Percentiles rank a stretch among this genome's conserved stretches.
phyloP scores from a whole-genome alignment of 768 basidiomycete genomes.

The Psilocybe cubensis region DNA sequence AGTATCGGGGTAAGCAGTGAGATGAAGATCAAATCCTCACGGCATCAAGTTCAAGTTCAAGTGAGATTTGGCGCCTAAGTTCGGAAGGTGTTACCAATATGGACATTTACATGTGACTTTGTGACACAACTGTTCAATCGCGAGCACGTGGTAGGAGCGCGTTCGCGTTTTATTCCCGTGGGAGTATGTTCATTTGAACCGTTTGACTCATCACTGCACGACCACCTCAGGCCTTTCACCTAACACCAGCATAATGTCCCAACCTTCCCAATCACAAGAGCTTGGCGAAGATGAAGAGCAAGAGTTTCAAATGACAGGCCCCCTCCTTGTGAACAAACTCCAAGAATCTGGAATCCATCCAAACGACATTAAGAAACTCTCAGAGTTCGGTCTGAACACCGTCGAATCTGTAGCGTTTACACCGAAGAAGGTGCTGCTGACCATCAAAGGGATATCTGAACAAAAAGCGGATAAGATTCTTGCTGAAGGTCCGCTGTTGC shows the following conservation, averaged over 20 bases:
- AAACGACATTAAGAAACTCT: conserved; percentile 94
- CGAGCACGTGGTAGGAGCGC: conserved; percentile 33
- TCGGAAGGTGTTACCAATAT: too few species aligned
- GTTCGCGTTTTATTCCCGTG: conserved; percentile 31
- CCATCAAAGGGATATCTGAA: conserved; percentile 97
- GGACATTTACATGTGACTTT: too few species aligned
- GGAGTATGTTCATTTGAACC: conserved; percentile 15
- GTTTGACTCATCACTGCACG: background rate
- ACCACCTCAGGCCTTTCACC: background rate
- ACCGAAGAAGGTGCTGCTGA: conserved; percentile 88
- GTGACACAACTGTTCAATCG: too few species aligned
- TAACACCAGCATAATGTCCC: conserved; percentile 48
- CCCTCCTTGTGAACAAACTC: conserved; percentile 81
- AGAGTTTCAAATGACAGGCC: conserved; percentile 68
- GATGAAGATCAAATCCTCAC: too few species aligned
- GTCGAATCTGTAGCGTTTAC: conserved; percentile 97
- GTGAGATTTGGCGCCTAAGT: too few species aligned
- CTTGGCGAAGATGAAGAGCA: conserved; percentile 50
- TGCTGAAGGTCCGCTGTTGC: conserved; percentile 71
- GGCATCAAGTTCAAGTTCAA: too few species aligned
- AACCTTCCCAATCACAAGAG: conserved; percentile 51
- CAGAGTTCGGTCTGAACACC: conserved; percentile 90
- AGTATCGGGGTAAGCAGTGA: too few species aligned
- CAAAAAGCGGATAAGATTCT: conserved; percentile 97
- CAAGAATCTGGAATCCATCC: conserved; percentile 88